A percentile compares a stretch with the other conserved stretches of the same genome.
These are phyloP conservation scores for Chlamydomonas asymmetrica DNA, from an alignment of 139 green algal genomes.

Conservation along the genomic window DNA sequence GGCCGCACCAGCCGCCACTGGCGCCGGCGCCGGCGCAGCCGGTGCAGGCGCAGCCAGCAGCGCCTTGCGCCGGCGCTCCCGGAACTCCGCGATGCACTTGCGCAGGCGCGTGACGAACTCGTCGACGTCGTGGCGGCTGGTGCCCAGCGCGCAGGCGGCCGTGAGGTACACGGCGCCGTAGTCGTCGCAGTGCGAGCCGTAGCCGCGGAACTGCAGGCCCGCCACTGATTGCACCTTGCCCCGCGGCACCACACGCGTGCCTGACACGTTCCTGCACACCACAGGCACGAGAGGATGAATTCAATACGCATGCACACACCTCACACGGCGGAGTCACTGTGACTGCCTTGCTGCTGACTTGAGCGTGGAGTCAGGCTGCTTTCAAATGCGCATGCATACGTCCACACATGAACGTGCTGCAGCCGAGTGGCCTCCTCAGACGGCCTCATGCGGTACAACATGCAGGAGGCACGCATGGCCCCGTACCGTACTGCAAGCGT, in stretches of 20 bases:
- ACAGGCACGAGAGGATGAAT: not conserved
- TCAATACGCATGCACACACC: not conserved
- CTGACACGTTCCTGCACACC: constrained; percentile 71
- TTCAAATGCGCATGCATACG: not conserved
- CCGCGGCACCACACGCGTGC: constrained; percentile 73
- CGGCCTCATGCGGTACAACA: not conserved
- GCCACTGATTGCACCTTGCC: constrained; percentile 65
- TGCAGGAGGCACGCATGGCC: not conserved
- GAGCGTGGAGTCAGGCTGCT: not conserved
- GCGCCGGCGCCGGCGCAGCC: too few relatives aligned
- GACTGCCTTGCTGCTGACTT: not conserved
- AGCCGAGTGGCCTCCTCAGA: not conserved
- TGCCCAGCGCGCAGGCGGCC: constrained; percentile 83
- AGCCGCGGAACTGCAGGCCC: constrained; percentile 74
- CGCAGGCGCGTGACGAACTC: constrained; percentile 64
- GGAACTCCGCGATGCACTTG: constrained; percentile 24
- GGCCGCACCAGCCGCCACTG: too few relatives aligned
- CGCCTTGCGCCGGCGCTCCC: too few relatives aligned
- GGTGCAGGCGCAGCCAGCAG: too few relatives aligned
- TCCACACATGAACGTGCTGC: not conserved
- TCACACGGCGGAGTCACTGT: not conserved
- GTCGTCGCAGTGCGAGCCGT: constrained; percentile 66
- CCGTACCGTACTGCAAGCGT: not conserved
- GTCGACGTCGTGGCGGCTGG: constrained; percentile 64
- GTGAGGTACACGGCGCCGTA: constrained; percentile 87